Conservation (phyloP, 1,284 basidiomycete genomes). For the Heimioporus retisporus region DNA sequence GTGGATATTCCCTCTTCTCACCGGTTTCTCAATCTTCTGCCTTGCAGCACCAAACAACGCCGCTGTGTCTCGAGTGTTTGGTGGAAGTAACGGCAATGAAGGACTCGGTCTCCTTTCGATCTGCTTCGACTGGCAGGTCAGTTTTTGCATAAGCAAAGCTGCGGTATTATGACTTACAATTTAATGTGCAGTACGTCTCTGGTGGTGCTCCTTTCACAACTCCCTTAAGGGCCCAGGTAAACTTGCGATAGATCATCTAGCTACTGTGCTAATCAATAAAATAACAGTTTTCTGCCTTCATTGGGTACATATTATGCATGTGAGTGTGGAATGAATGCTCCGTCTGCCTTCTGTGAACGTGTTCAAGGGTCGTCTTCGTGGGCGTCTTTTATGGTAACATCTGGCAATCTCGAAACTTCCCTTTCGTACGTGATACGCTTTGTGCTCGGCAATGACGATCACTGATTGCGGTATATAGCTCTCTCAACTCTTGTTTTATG, state of each 20-base stretch:
- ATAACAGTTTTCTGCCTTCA: slow-evolving; percentile 49
- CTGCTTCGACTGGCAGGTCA: slow-evolving; percentile 66
- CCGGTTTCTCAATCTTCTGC: slow-evolving; percentile 67
- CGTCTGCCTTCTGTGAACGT: background rate
- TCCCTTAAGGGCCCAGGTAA: slow-evolving; percentile 54
- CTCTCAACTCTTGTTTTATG: slow-evolving; percentile 61
- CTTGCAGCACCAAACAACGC: slow-evolving; percentile 60
- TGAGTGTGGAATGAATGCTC: slow-evolving; percentile 29
- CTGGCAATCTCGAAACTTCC: slow-evolving; percentile 59
- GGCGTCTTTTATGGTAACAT: slow-evolving; percentile 57
- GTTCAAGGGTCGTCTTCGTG: slow-evolving; percentile 50
- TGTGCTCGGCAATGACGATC: too few species aligned
- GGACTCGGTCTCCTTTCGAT: slow-evolving; percentile 61
- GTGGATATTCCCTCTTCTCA: slow-evolving; percentile 62
- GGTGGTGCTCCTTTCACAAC: slow-evolving; percentile 56
- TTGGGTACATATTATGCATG: slow-evolving; percentile 59
- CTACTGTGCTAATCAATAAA: background rate
- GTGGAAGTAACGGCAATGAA: slow-evolving; percentile 70
- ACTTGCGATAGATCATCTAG: background rate
- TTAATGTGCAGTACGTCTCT: slow-evolving; percentile 53
- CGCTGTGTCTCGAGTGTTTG: slow-evolving; percentile 66
- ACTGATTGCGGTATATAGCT: slow-evolving; percentile 37
- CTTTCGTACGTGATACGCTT: slow-evolving; percentile 49
- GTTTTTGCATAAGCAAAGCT: slow-evolving; percentile 2
- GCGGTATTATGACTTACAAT: too few species aligned